Base-by-base conservation (phyloP, 441 rosid genomes). In the Croton setiger region DNA sequence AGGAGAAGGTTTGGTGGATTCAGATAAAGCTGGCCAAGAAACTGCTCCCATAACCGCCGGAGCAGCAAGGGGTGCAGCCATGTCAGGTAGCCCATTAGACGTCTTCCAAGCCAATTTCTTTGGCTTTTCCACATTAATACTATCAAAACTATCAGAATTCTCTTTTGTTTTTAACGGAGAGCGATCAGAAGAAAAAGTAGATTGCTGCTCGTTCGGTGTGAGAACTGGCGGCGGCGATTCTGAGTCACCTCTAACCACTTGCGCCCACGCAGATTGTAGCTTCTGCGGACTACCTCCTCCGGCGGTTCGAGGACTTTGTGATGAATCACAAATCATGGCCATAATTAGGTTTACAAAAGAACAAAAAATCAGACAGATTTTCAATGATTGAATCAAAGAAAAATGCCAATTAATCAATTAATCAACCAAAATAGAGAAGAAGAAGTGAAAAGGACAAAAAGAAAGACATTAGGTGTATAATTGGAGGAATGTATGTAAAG, bases 21-120 rank as follows among this genome's bases (percentile, higher is more conserved):
- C 96, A 5, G 91, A 79, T 64, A 93, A 79, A 58, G 96, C 86
- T 21, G 98, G 97, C 98, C 97, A 93, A 0, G 83, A 80, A 48
- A 81, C 77, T 35, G 91, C 86, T 73, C 86, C 98, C 88, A 92
- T 93, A 39, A 88, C 85, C 31, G 31, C 31, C 31, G 31, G 31
- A 27, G 31, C 31, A 27, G 31, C 31, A 27, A 53, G 88, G 79
- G 41, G 74, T 86, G 0, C 68, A 0, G 66, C 69, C 66, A 27
- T 27, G 2, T 73, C 81, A 31, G 82, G 73, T 10, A 82, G 86
- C 69, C 84, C 86, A 15, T 89, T 83, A 0, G 88, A 5, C 33
- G 83, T 83, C 58, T 78, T 89, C 97, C 97, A 89, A 23, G 83
- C 90, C 27, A 82, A 80, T 74, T 68, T 79, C 66, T 76, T 85